Base-by-base conservation (phyloP, 495 filamentous ascomycete species). In the Neurospora africana region DNA sequence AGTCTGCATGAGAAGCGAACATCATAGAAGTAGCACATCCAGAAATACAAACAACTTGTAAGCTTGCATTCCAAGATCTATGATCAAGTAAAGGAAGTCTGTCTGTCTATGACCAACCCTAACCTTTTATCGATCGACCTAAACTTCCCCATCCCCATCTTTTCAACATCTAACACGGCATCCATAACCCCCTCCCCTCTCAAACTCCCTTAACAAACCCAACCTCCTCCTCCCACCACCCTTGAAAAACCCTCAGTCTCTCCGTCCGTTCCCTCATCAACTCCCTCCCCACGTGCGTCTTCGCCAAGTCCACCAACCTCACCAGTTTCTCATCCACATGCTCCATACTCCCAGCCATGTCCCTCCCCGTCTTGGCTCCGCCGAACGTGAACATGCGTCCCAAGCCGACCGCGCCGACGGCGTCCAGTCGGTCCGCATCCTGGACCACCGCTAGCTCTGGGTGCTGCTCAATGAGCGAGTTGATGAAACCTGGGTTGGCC, bases 391-490 rank as follows among this genome's bases (percentile, higher is more conserved):
- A 97, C 61, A 87, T 86, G 47, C 94, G 79, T 3, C 87, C 94
- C 70, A 97, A 88, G 4, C 93, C 94, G 68, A 97, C 85, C 0
- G 92, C 92, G 2, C 94, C 94, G 75, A 97, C 87, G 4, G 94
- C 93, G 85, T 97, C 94, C 44, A 97, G 82, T 10, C 94, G 85
- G 82, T 97, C 94, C 2, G 94, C 94, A 80, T 97, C 94, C 80
- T 97, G 94, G 15, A 97, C 93, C 61, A 96, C 86, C 0, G 75
- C 93, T 7, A 97, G 82, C 80, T 97, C 94, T 0, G 90, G 91
- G 77, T 91, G 82, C 40, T 83, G 70, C 6, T 78, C 75, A 15
- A 95, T 81, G 7, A 93, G 79, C 1, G 75, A 75, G 2, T 80
- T 79, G 1, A 92, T 86, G 15, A 61, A 61, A 7, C 53, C 13